A percentile compares a stretch with the other conserved stretches of the same genome.
Conservation (phyloP, 106 monocot species). For the Acanthochlamys bracteata region DNA sequence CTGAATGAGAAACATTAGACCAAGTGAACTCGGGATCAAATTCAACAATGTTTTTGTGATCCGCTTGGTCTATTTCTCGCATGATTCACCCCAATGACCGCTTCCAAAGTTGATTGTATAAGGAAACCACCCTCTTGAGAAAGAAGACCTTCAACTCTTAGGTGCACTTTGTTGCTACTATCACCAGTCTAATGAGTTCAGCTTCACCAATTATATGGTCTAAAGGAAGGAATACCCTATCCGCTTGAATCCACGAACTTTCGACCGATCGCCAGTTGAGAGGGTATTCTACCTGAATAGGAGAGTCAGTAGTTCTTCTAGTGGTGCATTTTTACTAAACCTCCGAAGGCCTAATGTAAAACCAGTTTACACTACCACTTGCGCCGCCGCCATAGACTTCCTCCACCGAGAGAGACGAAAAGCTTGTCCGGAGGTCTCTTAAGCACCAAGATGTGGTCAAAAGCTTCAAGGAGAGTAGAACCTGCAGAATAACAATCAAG, state of each 20-base stretch:
- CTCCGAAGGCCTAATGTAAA: conserved; percentile 19
- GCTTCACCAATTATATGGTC: too few species aligned
- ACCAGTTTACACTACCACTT: conserved; percentile 15
- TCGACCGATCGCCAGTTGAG: conserved; percentile 70
- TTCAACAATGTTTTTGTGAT: conserved; percentile 41
- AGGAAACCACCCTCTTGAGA: conserved; percentile 40
- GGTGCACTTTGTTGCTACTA: conserved; percentile 60
- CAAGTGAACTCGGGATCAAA: conserved; percentile 84
- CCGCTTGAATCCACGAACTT: conserved; percentile 81
- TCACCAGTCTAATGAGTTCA: conserved; percentile 55
- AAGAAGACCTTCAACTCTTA: conserved; percentile 64
- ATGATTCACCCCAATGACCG: conserved; percentile 60
- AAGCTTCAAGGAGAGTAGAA: too few species aligned
- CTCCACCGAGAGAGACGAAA: too few species aligned
- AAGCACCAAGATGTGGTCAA: too few species aligned
- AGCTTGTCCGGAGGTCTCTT: too few species aligned
- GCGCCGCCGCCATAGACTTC: too few species aligned
- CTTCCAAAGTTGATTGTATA: conserved; percentile 63
- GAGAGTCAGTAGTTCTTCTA: conserved; percentile 62
- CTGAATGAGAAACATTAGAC: conserved; percentile 75
- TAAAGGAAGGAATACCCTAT: too few species aligned
- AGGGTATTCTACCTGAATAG: conserved; percentile 63
- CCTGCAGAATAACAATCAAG: too few species aligned
- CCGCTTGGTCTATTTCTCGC: conserved; percentile 52
- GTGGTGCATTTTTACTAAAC: conserved; percentile 41